Evolutionary conservation across 371 early-diverging fungal species (phyloP), one percentile per base, ranked within the genome.

Genomic region (Mortierella sp.): DNA sequence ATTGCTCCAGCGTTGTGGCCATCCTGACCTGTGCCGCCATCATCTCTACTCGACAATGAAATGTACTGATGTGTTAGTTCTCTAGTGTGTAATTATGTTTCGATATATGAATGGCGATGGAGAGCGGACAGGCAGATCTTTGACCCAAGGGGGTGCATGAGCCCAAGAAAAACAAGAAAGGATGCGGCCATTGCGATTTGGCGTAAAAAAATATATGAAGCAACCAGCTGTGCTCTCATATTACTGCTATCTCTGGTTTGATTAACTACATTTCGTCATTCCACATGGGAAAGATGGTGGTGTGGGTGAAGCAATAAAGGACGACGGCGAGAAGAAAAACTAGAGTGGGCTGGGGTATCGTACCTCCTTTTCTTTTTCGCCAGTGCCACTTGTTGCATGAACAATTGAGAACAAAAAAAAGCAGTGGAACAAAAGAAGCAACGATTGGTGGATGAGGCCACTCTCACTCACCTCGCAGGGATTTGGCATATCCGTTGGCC

Each of bases 401-500:
- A 79, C 48, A 44, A 48, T 3, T 68, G 16, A 84, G 14, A n/a
- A n/a, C 10, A 31, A 4, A 60, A 28, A 8, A 60, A 31, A 26
- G 60, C 31, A 60, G 28, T 9, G 45, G 74, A 7, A 50, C 13
- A 28, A 26, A 24, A 16, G 34, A 13, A n/a, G 48, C 31, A 16
- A n/a, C n/a, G n/a, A 63, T 28, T 3, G 54, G 54, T 8, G 47
- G 19, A 55, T 19, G 34, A 34, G 16, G 55, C 16, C 19, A 19
- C 28, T 26, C 28, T 31, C 63, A 63, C 77, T 78, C 84, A 94
- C 96, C 94, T 88, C 96, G 83, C 48, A 98, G 90, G 31, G 97
- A 92, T 81, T 96, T 96, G 55, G 97, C 91, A 85, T 97, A 98
- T 42, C 96, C 96, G 85, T 97, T 97, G 28, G 99, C 93, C 87